These are phyloP conservation scores for Gaeumannomyces sp. DNA, from an alignment of 2,329 filamentous ascomycete genomes.

Conservation along the genomic window DNA sequence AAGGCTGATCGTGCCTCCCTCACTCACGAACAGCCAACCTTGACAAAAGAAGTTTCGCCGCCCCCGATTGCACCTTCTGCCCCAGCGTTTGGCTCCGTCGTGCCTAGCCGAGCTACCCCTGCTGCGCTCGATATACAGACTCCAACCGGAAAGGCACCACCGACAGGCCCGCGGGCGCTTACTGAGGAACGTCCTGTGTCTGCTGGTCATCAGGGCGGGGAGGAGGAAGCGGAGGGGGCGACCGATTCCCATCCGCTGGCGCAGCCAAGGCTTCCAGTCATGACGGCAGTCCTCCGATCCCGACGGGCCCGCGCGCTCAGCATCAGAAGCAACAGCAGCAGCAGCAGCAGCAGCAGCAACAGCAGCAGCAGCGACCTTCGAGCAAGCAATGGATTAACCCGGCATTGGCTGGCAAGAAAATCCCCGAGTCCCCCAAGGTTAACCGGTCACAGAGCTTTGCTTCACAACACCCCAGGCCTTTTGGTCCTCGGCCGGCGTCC, in stretches of 20 bases:
- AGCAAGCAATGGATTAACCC: slow-evolving; percentile 58
- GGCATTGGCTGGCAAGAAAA: slow-evolving; percentile 37
- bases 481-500: slow-evolving; percentile 28
- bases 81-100: slow-evolving; percentile 47
- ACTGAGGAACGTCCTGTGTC: slow-evolving; percentile 42
- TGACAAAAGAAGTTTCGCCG: slow-evolving; percentile 47
- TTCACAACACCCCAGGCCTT: slow-evolving; percentile 30
- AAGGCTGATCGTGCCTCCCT: slow-evolving; percentile 46
- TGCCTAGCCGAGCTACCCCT: slow-evolving; percentile 38
- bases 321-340: slow-evolving; percentile 26
- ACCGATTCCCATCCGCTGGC: slow-evolving; percentile 33
- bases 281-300: slow-evolving; percentile 42
- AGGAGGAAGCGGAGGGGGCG: slow-evolving; percentile 21
- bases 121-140: slow-evolving; percentile 29
- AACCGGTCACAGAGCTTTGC: slow-evolving; percentile 45
- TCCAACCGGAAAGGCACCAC: slow-evolving; percentile 40
- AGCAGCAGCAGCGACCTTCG: slow-evolving; percentile 34
- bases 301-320: slow-evolving; percentile 48
- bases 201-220: slow-evolving; percentile 27
- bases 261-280: slow-evolving; percentile 35
- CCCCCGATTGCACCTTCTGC: slow-evolving; percentile 52
- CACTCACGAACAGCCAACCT: slow-evolving; percentile 40
- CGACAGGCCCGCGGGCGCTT: slow-evolving; percentile 47
- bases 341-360: slow-evolving; percentile 10
- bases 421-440: slow-evolving; percentile 45